Evolutionary conservation across 257 asterid species (phyloP), one percentile per base, ranked within the genome.

Genomic region (Eustoma russellianum): DNA sequence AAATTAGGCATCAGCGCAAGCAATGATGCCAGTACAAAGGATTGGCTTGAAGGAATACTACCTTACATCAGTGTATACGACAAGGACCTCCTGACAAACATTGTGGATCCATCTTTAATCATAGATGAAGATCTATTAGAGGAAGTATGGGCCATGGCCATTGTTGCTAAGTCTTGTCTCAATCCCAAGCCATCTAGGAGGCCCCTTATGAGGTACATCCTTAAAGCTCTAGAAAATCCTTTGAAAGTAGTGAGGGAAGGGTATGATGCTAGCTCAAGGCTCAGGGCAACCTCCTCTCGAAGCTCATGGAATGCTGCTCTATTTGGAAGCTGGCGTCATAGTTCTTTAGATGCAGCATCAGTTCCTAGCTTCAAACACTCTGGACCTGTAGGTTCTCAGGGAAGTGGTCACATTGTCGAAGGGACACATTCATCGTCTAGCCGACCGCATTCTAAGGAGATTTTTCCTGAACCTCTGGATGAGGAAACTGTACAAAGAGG

Each of bases 281-380:
- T 92, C 10, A 67, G 88, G 60, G 66, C 94, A 9, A 74, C 74
- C 11, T 87, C 95, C 12, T 87, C 95, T 0, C 69, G 98, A 74
- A 81, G 94, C 64, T 91, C 98, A 16, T 91, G 95, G 97, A 88
- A 82, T 17, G 95, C 94, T 2, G 75, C 87, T 5, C 52, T 91
- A 9, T 91, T 84, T 54, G 96, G 96, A 19, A 91, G 98, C 81
- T 87, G 96, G 96, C 81, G 96, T 66, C 86, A 77, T 2, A 82
- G 92, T 59, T 83, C 95, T 9, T 78, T 78, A 2, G 96, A 86
- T 10, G 92, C 77, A 19, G 71, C 86, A 1, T 70, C 71, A 1
- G 7, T 44, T 6, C 85, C 71, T 1, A 83, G 94, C 59, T 77
- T 78, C 33, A 86, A 79, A 55, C 82, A 62, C 53, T 78, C 86